Percentiles rank a stretch among this genome's conserved stretches.
Evolutionary conservation across 2,329 filamentous ascomycete genomes (phyloP).

Genomic region (Diplodia scrobiculata): DNA sequence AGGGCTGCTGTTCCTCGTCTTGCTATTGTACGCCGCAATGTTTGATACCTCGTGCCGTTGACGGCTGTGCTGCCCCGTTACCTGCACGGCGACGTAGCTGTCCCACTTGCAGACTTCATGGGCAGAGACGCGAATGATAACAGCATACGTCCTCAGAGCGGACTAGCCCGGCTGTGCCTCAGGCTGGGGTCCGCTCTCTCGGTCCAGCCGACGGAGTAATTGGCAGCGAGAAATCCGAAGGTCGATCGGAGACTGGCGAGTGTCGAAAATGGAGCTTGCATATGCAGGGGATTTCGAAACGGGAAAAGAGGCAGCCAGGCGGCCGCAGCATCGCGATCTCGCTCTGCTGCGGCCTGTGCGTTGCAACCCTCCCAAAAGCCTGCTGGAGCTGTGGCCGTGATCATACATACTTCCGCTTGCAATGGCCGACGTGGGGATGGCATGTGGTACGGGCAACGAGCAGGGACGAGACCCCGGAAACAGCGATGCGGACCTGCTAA

Average conservation of each 20-base stretch:
- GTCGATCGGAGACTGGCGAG: constrained; percentile 6
- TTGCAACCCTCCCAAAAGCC: not conserved
- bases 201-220: not conserved
- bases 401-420: not conserved
- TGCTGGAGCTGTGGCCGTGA: not conserved
- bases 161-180: not conserved
- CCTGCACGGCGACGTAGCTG: not conserved
- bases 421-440: not conserved
- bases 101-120: constrained; percentile 1
- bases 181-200: constrained; percentile 10
- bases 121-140: not conserved
- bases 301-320: not conserved
- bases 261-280: constrained; percentile 15
- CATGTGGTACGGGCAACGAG: not conserved
- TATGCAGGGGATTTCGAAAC: constrained; percentile 21
- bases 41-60: not conserved
- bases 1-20: not conserved
- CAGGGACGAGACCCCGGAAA: not conserved
- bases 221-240: not conserved
- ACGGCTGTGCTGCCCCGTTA: not conserved
- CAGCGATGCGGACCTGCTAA: not conserved
- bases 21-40: not conserved
- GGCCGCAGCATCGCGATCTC: constrained; percentile 7
- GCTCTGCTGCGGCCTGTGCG: not conserved
- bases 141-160: not conserved